Conservation (phyloP, 768 basidiomycete genomes). For the Pluteus cervinus region DNA sequence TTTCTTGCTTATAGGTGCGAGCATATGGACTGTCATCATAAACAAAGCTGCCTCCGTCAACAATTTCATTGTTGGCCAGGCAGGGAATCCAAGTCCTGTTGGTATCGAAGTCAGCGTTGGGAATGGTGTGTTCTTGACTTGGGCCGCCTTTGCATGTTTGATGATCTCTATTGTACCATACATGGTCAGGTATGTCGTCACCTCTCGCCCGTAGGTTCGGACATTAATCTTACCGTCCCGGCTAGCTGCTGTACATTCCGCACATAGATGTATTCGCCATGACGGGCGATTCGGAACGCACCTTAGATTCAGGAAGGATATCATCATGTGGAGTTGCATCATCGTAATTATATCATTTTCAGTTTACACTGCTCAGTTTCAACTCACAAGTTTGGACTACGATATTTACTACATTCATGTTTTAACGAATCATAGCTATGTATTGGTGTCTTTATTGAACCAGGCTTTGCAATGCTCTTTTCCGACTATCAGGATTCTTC, state of each 20-base stretch:
- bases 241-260: conserved; percentile 63
- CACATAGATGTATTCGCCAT: background rate
- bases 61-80: conserved; percentile 32
- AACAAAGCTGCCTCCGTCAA: conserved; percentile 61
- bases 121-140: conserved; percentile 56
- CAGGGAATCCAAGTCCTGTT: conserved; percentile 32
- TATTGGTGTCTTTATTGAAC: no score
- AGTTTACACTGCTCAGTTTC: no score
- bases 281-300: background rate
- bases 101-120: conserved; percentile 64
- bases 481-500: no score
- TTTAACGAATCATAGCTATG: no score
- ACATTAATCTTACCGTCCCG: conserved; percentile 1
- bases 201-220: background rate
- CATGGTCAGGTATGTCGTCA: conserved; percentile 57
- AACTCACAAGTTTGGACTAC: no score
- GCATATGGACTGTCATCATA: conserved; percentile 75
- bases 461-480: no score
- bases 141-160: conserved; percentile 71
- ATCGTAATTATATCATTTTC: no score
- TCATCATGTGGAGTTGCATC: no score
- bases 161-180: conserved; percentile 66
- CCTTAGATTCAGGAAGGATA: no score
- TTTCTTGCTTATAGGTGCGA: conserved; percentile 61
- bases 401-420: no score